Evolutionary conservation across 1,284 basidiomycete species (phyloP), one percentile per base, ranked within the genome.

Genomic region (Marasmius fiardii): DNA sequence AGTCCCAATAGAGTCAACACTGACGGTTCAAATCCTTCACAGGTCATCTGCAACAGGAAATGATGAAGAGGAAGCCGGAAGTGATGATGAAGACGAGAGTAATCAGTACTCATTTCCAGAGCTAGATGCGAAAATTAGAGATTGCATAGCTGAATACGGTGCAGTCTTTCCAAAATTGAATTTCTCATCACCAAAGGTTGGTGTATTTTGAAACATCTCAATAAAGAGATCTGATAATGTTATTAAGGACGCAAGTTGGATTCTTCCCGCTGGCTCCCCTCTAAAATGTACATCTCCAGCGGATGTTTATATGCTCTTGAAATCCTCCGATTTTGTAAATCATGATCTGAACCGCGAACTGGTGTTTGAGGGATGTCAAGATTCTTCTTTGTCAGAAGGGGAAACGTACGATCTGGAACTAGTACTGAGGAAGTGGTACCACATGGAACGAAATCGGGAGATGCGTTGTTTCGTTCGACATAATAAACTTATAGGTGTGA

Each of bases 161-260:
- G 86, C 90, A 2, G 88, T 97, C 7, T 98, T 99, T 65, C 95
- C 96, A 0, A 99, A 99, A 69, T 81, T 97, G 51, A 97, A 96
- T 66, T 96, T 95, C 74, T 93, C 93, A 3, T 88, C 91, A 16
- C 94, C 94, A 26, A 88, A 88, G 74, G 94, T 92, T 62, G 52
- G 77, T 67, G 59, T 20, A 34, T 49, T 18, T 34, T 52, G 26
- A 26, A 14, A 45, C 49, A 21, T 47, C 50, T 43, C 26, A n/a
- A 8, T n/a, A 54, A 21, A 24, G 31, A n/a, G 35, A 18, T 28
- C 54, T 43, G 58, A 44, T 41, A 37, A 58, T 45, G 31, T 48
- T 26, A 51, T 53, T 23, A n/a, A 95, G 92, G 95, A 98, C 66
- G 93, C 95, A 12, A 83, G 90, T 1, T 98, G 95, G 91, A 86